These are phyloP conservation scores for Dalbergia cultrata DNA, from an alignment of 306 rosid species.

Conservation along the genomic window DNA sequence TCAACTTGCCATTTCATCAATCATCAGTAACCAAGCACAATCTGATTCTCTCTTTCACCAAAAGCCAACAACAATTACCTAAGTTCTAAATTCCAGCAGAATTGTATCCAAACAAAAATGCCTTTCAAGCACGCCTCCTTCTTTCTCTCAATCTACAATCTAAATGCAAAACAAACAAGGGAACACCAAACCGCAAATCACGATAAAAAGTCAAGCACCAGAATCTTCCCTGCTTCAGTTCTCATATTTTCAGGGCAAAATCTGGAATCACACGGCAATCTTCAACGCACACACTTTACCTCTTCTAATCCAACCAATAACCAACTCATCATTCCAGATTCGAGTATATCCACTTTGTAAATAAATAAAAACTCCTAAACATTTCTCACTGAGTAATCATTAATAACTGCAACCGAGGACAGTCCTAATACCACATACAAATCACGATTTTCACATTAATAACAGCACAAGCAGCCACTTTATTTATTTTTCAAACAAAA, in stretches of 20 bases:
- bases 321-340: slow-evolving; percentile 2
- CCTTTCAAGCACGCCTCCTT: background rate
- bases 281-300: too few relatives aligned
- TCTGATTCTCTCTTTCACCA: background rate
- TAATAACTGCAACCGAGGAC: background rate
- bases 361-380: background rate
- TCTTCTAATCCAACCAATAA: too few relatives aligned
- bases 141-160: background rate
- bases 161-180: background rate
- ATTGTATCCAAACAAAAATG: background rate
- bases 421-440: background rate
- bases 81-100: slow-evolving; percentile 12
- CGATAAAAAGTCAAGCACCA: background rate
- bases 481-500: background rate
- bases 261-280: background rate
- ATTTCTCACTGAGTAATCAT: background rate
- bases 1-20: slow-evolving; percentile 12
- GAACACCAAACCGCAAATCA: background rate
- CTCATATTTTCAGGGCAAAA: background rate
- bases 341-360: background rate
- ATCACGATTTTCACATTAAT: background rate
- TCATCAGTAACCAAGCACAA: background rate
- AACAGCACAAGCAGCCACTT: background rate
- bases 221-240: background rate
- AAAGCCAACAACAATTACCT: background rate